These are phyloP conservation scores for Mitragyna speciosa DNA, from an alignment of 257 asterid species.

Conservation along the genomic window DNA sequence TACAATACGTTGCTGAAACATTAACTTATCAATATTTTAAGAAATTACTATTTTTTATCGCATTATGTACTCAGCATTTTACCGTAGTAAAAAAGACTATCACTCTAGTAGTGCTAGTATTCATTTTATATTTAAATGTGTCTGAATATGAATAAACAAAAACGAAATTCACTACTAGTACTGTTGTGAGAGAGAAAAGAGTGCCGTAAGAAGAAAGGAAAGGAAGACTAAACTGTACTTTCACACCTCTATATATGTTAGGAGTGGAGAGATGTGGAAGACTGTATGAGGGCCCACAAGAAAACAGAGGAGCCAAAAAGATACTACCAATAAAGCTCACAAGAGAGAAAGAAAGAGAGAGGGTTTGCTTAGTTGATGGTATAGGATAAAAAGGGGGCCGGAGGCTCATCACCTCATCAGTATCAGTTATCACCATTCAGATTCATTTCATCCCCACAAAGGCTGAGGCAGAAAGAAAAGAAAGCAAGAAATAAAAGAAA, in stretches of 20 bases:
- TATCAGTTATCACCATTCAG: constrained; percentile 3
- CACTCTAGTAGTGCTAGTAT: no score
- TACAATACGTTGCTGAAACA: no score
- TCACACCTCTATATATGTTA: constrained; percentile 40
- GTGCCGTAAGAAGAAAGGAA: constrained; percentile 83
- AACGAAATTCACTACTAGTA: not conserved
- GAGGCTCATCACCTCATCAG: not conserved
- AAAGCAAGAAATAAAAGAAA: constrained; percentile 3
- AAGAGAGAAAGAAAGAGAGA: constrained; percentile 23
- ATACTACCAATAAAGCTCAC: constrained; percentile 34
- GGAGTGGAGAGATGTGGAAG: constrained; percentile 22
- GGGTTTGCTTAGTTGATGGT: constrained; percentile 23
- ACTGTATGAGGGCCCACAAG: constrained; percentile 29
- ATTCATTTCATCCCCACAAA: constrained; percentile 15
- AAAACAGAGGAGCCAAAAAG: constrained; percentile 39
- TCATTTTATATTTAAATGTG: not conserved
- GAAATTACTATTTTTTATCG: no score
- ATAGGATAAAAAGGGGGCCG: constrained; percentile 47
- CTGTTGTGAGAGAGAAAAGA: constrained; percentile 43
- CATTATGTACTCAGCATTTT: no score
- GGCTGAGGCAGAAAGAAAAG: constrained; percentile 20
- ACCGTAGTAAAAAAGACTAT: no score
- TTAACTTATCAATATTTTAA: no score
- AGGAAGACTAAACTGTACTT: constrained; percentile 39
- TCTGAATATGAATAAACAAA: not conserved